Base-by-base conservation (phyloP, 805 yeast genomes). In the Schwanniomyces occidentalis region DNA sequence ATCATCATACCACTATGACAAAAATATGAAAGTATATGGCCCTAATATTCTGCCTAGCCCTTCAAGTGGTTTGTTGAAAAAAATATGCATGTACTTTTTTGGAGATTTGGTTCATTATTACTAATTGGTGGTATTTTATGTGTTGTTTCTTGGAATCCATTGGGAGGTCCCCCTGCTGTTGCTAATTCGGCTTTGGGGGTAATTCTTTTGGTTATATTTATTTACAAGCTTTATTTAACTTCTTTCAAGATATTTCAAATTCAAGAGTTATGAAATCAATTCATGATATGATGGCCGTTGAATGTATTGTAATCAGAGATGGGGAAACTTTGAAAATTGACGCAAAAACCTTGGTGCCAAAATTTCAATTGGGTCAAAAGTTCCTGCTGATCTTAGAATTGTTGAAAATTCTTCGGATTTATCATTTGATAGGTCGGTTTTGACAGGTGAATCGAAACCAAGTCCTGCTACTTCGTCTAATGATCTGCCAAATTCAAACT, bases 401-500 rank as follows among this genome's bases (percentile, higher is more conserved):
- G 43, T 61, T 16, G 58, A 61, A 7, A 34, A 52, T 19, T 60
- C 70, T 16, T 51, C 54, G 15, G 66, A 68, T 26, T 57, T 73
- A 24, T 45, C 65, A 13, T 69, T 72, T 45, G 78, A 73, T 45
- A 57, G 73, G 39, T 59, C 76, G 10, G 59, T 71, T 10, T 57
- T 73, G 23, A 73, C 78, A 8, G 78, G 78, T 45, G 77, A 72
- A 45, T 69, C 78, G 3, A 60, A 61, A 33, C 63, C 75, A 5
- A 48, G 53, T 27, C 54, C 54, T 12, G 71, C 65, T 5, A 43
- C 58, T 4, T 33, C 48, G 2, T 41, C 37, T 7, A 28, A 54
- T 14, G 67, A 61, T 24, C 45, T 54, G 10, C 34, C 37, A 12
- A 57, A 54, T 9, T 50, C 65, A 5, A 71, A 70, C 45, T 72